A percentile compares a stretch with the other conserved stretches of the same genome.
phyloP scores from a whole-genome alignment of 2,329 filamentous ascomycete species.

The Fusarium sp. region DNA sequence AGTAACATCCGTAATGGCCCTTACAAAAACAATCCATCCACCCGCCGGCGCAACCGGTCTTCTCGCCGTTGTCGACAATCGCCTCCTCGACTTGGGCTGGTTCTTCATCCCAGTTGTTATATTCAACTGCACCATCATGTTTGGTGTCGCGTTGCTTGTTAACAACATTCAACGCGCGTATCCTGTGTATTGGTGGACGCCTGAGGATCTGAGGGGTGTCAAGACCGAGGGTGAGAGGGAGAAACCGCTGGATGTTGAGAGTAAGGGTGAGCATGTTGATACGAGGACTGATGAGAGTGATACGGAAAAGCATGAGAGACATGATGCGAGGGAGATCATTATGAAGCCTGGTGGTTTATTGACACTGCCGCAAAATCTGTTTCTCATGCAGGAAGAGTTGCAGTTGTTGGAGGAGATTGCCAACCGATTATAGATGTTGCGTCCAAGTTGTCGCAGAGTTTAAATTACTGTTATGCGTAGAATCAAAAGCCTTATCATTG shows the following conservation, averaged over 20 bases:
- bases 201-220: slow-evolving; percentile 49
- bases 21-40: slow-evolving; percentile 80
- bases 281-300: slow-evolving; percentile 29
- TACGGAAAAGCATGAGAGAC: slow-evolving; percentile 32
- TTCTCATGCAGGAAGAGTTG: slow-evolving; percentile 55
- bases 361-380: slow-evolving; percentile 54
- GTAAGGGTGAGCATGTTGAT: slow-evolving; percentile 30
- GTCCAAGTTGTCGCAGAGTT: too few relatives aligned
- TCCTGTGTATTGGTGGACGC: slow-evolving; percentile 79
- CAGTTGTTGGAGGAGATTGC: slow-evolving; percentile 55
- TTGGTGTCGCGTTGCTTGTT: slow-evolving; percentile 71
- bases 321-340: slow-evolving; percentile 50
- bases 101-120: slow-evolving; percentile 73
- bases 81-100: slow-evolving; percentile 73
- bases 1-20: slow-evolving; percentile 73
- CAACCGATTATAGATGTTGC: slow-evolving; percentile 49
- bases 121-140: slow-evolving; percentile 72
- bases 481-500: too few relatives aligned
- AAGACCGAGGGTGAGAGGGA: slow-evolving; percentile 9
- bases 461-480: too few relatives aligned
- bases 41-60: slow-evolving; percentile 81
- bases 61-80: slow-evolving; percentile 72
- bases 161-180: slow-evolving; percentile 78
- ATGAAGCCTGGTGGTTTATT: slow-evolving; percentile 53
- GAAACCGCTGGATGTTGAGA: slow-evolving; percentile 32